These are phyloP conservation scores for Staphylotrichum longicolle DNA, from an alignment of 495 filamentous ascomycete species.

Conservation along the genomic window DNA sequence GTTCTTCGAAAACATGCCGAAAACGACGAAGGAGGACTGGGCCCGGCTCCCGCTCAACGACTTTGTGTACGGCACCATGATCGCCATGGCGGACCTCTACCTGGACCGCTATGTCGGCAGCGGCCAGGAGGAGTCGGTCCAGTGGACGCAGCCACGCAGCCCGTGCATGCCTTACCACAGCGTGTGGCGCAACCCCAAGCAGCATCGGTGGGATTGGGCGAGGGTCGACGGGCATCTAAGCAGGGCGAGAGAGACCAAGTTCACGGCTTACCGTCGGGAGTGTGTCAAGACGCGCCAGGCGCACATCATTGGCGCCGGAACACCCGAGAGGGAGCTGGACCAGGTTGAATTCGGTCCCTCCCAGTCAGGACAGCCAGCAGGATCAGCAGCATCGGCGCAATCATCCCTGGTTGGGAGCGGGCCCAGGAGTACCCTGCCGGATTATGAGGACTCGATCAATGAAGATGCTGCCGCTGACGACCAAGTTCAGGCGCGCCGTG, in stretches of 20 bases:
- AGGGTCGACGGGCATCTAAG: not conserved
- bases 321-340: not conserved
- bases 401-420: too few relatives aligned
- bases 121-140: not conserved
- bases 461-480: too few relatives aligned
- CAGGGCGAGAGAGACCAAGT: not conserved
- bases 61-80: slow-evolving; percentile 6
- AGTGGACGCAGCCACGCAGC: not conserved
- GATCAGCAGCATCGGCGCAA: too few relatives aligned
- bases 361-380: too few relatives aligned
- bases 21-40: not conserved
- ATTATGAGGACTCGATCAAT: too few relatives aligned
- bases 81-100: slow-evolving; percentile 16
- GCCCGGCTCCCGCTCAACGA: not conserved
- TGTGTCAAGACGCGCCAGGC: not conserved
- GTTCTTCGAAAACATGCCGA: not conserved
- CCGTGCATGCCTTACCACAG: not conserved
- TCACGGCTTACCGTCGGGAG: not conserved
- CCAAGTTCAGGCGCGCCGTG: too few relatives aligned
- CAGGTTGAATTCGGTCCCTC: not conserved
- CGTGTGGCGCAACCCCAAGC: not conserved
- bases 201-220: slow-evolving; percentile 1
- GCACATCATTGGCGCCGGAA: not conserved
- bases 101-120: not conserved
- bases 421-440: too few relatives aligned